A percentile compares a stretch with the other conserved stretches of the same genome.
Evolutionary conservation across 1,284 basidiomycete genomes (phyloP).

Genomic region (Trichosporon sp.): DNA sequence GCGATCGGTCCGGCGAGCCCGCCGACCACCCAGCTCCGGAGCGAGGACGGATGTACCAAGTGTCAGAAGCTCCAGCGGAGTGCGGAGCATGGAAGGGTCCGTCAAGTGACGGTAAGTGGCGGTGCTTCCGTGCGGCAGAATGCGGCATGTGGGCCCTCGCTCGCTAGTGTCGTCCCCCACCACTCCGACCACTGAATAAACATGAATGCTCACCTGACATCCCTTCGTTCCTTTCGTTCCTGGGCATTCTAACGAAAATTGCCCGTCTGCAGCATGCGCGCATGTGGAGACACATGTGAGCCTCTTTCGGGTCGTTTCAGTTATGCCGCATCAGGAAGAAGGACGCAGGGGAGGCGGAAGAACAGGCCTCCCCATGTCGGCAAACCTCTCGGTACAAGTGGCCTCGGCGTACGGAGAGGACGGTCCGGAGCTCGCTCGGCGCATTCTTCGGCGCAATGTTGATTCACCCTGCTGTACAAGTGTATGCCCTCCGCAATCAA

Average conservation of each 20-base stretch:
- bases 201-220: neutral
- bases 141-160: neutral
- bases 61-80: no score
- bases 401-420: no score
- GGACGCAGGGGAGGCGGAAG: neutral
- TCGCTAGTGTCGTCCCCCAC: neutral
- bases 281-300: neutral
- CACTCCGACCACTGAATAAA: neutral
- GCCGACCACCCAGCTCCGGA: neutral
- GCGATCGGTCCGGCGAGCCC: neutral
- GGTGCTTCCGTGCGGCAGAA: neutral
- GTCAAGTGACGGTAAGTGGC: neutral
- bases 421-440: neutral
- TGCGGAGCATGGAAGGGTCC: neutral
- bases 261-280: no score
- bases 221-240: neutral
- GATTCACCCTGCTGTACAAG: no score
- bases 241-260: neutral
- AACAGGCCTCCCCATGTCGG: neutral
- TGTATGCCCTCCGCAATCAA: no score
- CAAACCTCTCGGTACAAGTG: neutral
- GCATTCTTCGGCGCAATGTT: no score
- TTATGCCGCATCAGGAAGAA: neutral
- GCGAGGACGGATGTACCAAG: neutral
- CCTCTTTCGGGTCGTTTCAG: neutral